Percentiles rank a stretch among this genome's conserved stretches.
Evolutionary conservation across 2,329 filamentous ascomycete species (phyloP).

Genomic region (Pleurostoma richardsiae): DNA sequence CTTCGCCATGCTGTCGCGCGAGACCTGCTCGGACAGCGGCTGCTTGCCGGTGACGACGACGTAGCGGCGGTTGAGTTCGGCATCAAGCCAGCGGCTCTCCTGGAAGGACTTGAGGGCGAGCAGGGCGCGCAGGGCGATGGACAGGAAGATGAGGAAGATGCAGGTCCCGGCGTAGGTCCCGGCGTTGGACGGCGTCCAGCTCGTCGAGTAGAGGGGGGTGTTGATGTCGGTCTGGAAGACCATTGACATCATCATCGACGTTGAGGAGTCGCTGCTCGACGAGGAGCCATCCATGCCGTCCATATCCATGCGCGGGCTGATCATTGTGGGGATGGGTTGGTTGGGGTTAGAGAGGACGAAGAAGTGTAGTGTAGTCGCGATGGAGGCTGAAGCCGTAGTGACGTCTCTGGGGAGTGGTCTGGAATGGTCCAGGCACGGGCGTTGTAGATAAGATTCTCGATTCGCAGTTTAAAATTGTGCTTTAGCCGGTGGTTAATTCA

Average conservation of each 20-base stretch:
- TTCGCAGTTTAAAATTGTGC: too few relatives aligned
- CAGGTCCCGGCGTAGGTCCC: constrained; percentile 83
- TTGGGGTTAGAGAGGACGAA: too few relatives aligned
- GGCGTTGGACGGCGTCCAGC: constrained; percentile 67
- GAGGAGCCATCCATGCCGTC: constrained; percentile 14
- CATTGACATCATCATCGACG: constrained; percentile 41
- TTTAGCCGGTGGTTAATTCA: too few relatives aligned
- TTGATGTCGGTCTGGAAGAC: constrained; percentile 55
- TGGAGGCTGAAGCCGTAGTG: too few relatives aligned
- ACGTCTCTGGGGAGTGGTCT: too few relatives aligned
- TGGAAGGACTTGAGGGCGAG: constrained; percentile 65
- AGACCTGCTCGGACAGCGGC: constrained; percentile 53
- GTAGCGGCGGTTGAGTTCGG: constrained; percentile 70
- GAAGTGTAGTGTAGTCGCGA: too few relatives aligned
- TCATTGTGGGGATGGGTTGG: too few relatives aligned
- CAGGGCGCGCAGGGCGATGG: constrained; percentile 62
- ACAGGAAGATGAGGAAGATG: constrained; percentile 81
- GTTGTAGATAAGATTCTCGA: too few relatives aligned
- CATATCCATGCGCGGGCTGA: neutral
- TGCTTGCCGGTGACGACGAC: constrained; percentile 65
- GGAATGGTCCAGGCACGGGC: too few relatives aligned
- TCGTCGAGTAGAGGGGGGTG: constrained; percentile 51
- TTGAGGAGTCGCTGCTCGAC: constrained; percentile 6
- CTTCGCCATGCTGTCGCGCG: constrained; percentile 57
- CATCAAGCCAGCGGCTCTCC: constrained; percentile 62